These are phyloP conservation scores for Serendipita indica DNA, from an alignment of 768 basidiomycete genomes.

Conservation along the genomic window DNA sequence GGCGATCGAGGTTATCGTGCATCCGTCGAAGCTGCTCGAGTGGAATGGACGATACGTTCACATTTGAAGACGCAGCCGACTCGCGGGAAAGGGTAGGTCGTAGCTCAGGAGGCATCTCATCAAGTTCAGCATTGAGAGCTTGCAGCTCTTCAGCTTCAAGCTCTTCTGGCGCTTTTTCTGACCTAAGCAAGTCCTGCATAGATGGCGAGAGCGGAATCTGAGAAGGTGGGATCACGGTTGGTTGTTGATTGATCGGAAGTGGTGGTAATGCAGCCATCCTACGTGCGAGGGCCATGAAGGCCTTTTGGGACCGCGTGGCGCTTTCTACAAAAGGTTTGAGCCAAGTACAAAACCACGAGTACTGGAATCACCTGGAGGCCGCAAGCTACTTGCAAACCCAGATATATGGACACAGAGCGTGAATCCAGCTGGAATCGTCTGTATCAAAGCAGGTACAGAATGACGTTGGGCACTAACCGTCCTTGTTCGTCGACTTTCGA, in stretches of 20 bases:
- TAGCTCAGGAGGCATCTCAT: neutral
- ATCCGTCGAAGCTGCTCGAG: constrained; percentile 32
- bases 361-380: too few species aligned
- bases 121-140: constrained; percentile 23
- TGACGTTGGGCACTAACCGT: constrained; percentile 14
- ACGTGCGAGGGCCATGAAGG: constrained; percentile 66
- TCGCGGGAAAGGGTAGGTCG: neutral
- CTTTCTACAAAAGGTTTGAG: too few species aligned
- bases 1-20: constrained; percentile 60
- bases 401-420: constrained; percentile 18
- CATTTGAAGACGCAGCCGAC: neutral
- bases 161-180: constrained; percentile 45
- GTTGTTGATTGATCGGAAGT: constrained; percentile 22
- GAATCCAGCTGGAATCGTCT: neutral
- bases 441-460: neutral
- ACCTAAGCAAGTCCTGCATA: constrained; percentile 39
- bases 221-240: constrained; percentile 21
- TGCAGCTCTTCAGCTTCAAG: constrained; percentile 43
- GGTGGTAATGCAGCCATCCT: constrained; percentile 61
- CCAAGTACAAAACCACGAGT: too few species aligned
- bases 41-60: constrained; percentile 11
- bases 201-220: constrained; percentile 19
- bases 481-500: constrained; percentile 12
- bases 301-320: constrained; percentile 56
- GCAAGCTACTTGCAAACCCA: constrained; percentile 54